Conservation (phyloP, 176 grass and related monocot genomes). For the Lolium perenne region DNA sequence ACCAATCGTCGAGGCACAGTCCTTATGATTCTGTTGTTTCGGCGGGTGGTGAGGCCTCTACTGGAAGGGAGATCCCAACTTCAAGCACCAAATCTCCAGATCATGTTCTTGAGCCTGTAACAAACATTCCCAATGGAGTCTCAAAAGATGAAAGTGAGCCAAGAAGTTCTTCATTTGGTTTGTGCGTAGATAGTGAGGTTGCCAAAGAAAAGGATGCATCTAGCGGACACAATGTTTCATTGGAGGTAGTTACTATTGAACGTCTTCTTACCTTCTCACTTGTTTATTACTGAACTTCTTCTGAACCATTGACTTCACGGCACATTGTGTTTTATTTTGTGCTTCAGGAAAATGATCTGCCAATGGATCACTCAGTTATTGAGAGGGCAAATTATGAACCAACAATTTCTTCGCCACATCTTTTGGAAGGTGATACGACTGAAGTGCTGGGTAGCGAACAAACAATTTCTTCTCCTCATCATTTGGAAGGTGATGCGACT, state of each 20-base stretch:
- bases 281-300: conserved; percentile 40
- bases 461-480: conserved; percentile 41
- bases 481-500: conserved; percentile 30
- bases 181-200: conserved; percentile 20
- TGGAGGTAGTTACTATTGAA: conserved; percentile 46
- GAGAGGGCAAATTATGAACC: conserved; percentile 30
- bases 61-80: conserved; percentile 29
- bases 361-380: conserved; percentile 24
- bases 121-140: conserved; percentile 9
- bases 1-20: conserved; percentile 22
- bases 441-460: conserved; percentile 26
- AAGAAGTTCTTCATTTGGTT: conserved; percentile 28
- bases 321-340: conserved; percentile 35
- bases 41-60: conserved; percentile 22
- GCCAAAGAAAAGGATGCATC: conserved; percentile 39
- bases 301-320: conserved; percentile 11
- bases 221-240: conserved; percentile 14
- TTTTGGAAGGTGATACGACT: conserved; percentile 31
- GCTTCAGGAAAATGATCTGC: conserved; percentile 53
- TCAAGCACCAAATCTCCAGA: conserved; percentile 19
- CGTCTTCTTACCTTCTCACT: conserved; percentile 31
- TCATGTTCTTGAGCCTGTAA: conserved; percentile 44
- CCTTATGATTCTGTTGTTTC: conserved; percentile 30
- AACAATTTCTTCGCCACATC: conserved; percentile 40
- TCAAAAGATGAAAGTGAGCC: conserved; percentile 31